These are phyloP conservation scores for Thelonectria blattea DNA, from an alignment of 2,329 filamentous ascomycete genomes.

Conservation along the genomic window DNA sequence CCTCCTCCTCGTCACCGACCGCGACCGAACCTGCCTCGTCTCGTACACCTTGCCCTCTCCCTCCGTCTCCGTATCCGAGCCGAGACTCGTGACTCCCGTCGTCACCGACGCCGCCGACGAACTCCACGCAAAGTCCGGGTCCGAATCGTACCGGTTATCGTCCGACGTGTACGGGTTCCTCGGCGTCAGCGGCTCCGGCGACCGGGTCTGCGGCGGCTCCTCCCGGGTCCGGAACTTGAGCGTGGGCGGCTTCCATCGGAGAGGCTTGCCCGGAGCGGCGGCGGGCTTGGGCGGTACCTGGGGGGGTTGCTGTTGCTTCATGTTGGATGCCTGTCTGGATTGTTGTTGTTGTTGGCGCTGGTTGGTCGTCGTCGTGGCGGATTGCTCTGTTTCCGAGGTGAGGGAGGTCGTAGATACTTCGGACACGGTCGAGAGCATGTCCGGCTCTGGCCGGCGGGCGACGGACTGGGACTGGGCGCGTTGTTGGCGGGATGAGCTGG, in stretches of 20 bases:
- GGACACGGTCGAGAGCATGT: constrained; percentile 36
- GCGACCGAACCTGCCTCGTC: constrained; percentile 31
- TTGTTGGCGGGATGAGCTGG: constrained; percentile 23
- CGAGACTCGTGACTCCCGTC: constrained; percentile 34
- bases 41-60: constrained; percentile 20
- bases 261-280: constrained; percentile 18
- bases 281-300: background rate
- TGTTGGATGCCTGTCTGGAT: constrained; percentile 10
- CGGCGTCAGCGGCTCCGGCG: constrained; percentile 31
- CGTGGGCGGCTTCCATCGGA: constrained; percentile 35
- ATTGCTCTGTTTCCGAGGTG: constrained; percentile 4
- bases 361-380: constrained; percentile 15
- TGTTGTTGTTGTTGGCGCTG: background rate
- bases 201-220: constrained; percentile 23
- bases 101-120: constrained; percentile 33
- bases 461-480: constrained; percentile 32
- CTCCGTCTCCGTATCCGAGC: constrained; percentile 31
- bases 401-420: constrained; percentile 29
- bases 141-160: constrained; percentile 35
- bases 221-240: constrained; percentile 34
- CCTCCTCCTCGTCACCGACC: constrained; percentile 28
- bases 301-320: constrained; percentile 11
- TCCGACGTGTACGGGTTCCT: constrained; percentile 32
- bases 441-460: constrained; percentile 27
- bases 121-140: constrained; percentile 32